A percentile compares a stretch with the other conserved stretches of the same genome.
Conservation (phyloP, 208 protist species). For the Leishmania turanica region DNA sequence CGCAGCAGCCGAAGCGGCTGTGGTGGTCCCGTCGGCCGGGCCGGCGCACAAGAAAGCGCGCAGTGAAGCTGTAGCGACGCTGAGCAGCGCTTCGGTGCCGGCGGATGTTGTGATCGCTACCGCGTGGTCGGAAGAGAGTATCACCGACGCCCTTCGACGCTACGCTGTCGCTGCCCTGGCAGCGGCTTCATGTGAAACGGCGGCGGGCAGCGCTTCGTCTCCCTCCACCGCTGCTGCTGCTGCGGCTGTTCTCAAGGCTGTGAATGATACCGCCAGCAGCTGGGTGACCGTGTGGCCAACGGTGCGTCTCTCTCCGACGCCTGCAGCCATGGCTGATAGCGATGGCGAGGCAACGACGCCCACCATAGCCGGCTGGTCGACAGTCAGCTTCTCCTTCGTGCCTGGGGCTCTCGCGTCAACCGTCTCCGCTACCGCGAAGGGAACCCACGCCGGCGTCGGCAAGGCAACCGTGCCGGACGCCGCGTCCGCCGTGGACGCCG, state of each 20-base stretch:
- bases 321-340: neutral
- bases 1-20: neutral
- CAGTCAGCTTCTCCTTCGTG: slow-evolving; percentile 10
- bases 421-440: neutral
- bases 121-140: slow-evolving; percentile 4
- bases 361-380: neutral
- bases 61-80: neutral
- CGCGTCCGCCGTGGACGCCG: neutral
- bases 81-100: neutral
- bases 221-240: neutral
- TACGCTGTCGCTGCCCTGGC: slow-evolving; percentile 14
- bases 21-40: neutral
- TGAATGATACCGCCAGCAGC: neutral
- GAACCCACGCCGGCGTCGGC: neutral
- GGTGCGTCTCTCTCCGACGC: neutral
- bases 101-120: slow-evolving; percentile 7
- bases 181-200: neutral
- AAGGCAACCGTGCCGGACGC: neutral
- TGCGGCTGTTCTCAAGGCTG: neutral
- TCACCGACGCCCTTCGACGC: slow-evolving; percentile 15
- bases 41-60: slow-evolving; percentile 7
- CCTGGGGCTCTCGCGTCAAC: neutral
- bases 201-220: neutral
- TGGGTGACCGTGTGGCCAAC: slow-evolving; percentile 3
- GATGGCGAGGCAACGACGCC: neutral